Evolutionary conservation across 768 basidiomycete species (phyloP).

Genomic region (Flagelloscypha sp.): DNA sequence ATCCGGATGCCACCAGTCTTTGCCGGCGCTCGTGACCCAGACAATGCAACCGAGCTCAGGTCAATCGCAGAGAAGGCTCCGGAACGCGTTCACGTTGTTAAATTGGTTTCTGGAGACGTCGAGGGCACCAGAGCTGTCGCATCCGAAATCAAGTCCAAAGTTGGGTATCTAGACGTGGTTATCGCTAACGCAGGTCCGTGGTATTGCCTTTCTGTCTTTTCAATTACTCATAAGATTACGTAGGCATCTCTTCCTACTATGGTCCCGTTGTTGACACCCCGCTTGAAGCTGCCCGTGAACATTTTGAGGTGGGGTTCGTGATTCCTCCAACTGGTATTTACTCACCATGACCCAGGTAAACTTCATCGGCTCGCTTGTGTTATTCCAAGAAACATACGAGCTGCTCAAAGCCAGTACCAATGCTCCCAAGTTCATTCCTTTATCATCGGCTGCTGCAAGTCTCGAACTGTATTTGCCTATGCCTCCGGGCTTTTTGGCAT

Average conservation of each 20-base stretch:
- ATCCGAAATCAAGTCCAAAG: not conserved
- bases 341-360: not conserved
- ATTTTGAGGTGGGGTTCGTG: slow-evolving; percentile 1
- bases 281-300: not conserved
- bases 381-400: slow-evolving; percentile 2
- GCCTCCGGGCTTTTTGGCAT: too few species aligned
- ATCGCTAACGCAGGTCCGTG: slow-evolving; percentile 2
- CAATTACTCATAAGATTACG: not conserved
- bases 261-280: not conserved
- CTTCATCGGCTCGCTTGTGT: slow-evolving; percentile 4
- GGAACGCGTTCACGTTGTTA: slow-evolving; percentile 2
- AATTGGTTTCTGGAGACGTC: slow-evolving; percentile 1
- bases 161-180: slow-evolving; percentile 2
- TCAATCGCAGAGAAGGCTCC: not conserved
- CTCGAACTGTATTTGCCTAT: too few species aligned
- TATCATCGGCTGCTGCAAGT: not conserved
- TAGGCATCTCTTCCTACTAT: slow-evolving; percentile 4
- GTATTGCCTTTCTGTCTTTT: not conserved
- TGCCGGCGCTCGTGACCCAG: slow-evolving; percentile 5
- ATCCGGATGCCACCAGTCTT: too few species aligned
- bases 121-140: slow-evolving; percentile 3
- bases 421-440: not conserved
- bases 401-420: slow-evolving; percentile 5
- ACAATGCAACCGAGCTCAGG: not conserved
- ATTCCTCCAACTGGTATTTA: not conserved